phyloP scores from a whole-genome alignment of 2,329 filamentous ascomycete species.

The Bipolaris zeicola region DNA sequence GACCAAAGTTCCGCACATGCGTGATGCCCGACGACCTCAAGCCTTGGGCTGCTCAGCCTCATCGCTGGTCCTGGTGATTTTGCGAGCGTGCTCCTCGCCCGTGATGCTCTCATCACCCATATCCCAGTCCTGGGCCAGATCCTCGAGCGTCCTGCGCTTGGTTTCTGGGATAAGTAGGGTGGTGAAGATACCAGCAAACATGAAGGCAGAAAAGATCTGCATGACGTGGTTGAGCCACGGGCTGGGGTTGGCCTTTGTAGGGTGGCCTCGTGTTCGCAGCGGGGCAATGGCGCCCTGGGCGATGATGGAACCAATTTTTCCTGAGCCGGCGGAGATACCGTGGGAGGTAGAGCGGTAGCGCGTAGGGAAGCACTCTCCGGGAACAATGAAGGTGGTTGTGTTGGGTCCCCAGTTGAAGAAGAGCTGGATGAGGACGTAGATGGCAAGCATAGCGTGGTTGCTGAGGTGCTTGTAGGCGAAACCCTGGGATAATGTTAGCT shows the following conservation, averaged over 20 bases:
- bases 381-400: conserved; percentile 58
- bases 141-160: conserved; percentile 75
- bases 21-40: neutral
- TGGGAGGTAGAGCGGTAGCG: conserved; percentile 57
- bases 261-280: conserved; percentile 59
- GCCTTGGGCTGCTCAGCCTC: conserved; percentile 16
- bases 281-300: conserved; percentile 56
- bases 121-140: conserved; percentile 58
- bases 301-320: conserved; percentile 57
- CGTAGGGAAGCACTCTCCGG: conserved; percentile 58
- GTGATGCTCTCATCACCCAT: conserved; percentile 44
- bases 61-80: conserved; percentile 31
- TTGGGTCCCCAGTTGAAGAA: conserved; percentile 60
- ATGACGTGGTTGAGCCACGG: conserved; percentile 77
- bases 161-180: conserved; percentile 78
- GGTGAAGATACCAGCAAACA: conserved; percentile 72
- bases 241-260: conserved; percentile 45
- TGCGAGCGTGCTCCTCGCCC: conserved; percentile 25
- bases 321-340: conserved; percentile 56
- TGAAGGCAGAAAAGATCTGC: conserved; percentile 79
- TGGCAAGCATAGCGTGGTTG: conserved; percentile 50
- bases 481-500: conserved; percentile 11
- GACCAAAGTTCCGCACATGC: too few relatives aligned
- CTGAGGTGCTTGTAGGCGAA: conserved; percentile 46
- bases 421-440: conserved; percentile 57